Percentiles rank a stretch among this genome's conserved stretches.
phyloP scores from a whole-genome alignment of 2,329 filamentous ascomycete species.

The Neopestalotiopsis rosae region DNA sequence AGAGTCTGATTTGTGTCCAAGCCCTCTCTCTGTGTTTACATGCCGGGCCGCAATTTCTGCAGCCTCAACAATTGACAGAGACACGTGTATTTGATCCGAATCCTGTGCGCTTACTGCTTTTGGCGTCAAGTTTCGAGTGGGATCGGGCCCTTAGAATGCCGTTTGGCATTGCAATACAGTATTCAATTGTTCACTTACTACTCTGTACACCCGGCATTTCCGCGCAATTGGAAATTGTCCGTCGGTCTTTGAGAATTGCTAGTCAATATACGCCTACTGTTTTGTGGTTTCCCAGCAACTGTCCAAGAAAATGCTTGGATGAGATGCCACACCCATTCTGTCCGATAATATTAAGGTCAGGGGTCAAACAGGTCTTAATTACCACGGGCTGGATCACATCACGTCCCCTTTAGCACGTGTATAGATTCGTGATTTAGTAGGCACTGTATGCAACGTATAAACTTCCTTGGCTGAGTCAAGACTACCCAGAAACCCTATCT shows the following conservation, averaged over 20 bases:
- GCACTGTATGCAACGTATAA: background rate
- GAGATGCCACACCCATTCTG: too few relatives aligned
- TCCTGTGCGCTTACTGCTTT: background rate
- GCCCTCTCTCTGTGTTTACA: background rate
- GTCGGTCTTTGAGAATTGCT: too few relatives aligned
- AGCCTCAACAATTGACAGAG: background rate
- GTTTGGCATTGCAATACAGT: background rate
- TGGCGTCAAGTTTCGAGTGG: background rate
- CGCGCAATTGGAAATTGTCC: background rate
- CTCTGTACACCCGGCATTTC: background rate
- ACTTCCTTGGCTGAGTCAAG: background rate
- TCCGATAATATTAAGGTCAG: too few relatives aligned
- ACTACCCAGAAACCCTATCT: background rate
- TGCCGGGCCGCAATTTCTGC: background rate
- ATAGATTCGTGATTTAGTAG: background rate
- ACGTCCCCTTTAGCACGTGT: background rate
- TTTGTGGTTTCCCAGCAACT: too few relatives aligned
- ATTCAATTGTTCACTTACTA: background rate
- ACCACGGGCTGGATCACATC: background rate
- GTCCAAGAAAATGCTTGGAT: too few relatives aligned
- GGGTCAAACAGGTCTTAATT: too few relatives aligned
- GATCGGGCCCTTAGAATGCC: background rate
- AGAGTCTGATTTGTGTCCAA: background rate
- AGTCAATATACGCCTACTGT: too few relatives aligned
- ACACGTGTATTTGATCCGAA: background rate